Base-by-base conservation (phyloP, 306 rosid genomes). In the Cucumis melo region DNA sequence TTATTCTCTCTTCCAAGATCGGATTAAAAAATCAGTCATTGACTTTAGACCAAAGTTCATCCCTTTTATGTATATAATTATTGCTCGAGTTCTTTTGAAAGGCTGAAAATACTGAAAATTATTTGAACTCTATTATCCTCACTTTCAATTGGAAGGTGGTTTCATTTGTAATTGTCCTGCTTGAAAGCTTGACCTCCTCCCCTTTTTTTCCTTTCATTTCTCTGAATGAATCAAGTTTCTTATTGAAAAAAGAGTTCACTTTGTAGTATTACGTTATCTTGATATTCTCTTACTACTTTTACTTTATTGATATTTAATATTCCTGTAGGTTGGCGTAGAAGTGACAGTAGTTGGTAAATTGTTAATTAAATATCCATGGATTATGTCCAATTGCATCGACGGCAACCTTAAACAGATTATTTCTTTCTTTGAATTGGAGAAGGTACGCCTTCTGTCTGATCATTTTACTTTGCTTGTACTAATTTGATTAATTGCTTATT, bases 281-380 rank as follows among this genome's bases (percentile, higher is more conserved):
- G 75, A 15, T 53, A 71, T 46, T 44, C 20, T 70, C 48, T 23
- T 39, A 64, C 78, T 80, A 16, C 16, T 66, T 38, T 85, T n/a
- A 29, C 23, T 72, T 27, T 14, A 51, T 68, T 23, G 34, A 48
- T 48, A 42, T 8, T 58, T 61, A 71, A 42, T 78, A 79, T 62
- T 67, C 42, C 77, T 86, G 73, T 82, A 93, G 98, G 86, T 89
- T 75, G 83, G 84, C 51, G 67, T 81, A 20, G 88, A 81, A 66
- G 90, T 80, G 78, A 71, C 64, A 38, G 87, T 85, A 78, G 56
- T 83, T 76, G 89, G 88, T 16, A 89, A 81, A 76, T 38, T 90
- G 81, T 61, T 91, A 80, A 51, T 84, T 57, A 91, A 86, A 81
- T 93, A 88, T 86, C 97, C 97, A 8, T 93, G 98, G 97, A 77